Evolutionary conservation across 2,329 filamentous ascomycete genomes (phyloP), one percentile per base, ranked within the genome.

Genomic region (Penicillium sp.): DNA sequence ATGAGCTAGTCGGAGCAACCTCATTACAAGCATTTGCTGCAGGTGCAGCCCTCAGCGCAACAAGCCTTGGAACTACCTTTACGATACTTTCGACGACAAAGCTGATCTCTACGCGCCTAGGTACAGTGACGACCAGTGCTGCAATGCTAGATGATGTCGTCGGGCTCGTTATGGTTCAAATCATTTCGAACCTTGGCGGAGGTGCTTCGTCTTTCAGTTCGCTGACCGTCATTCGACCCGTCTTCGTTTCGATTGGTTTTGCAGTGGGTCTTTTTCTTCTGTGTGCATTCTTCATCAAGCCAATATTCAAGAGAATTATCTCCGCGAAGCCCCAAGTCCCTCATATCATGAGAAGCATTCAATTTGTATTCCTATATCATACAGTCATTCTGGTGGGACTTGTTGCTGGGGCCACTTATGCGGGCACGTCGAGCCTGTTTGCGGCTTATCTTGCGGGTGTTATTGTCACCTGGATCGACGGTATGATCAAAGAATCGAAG

Each of bases 151-250:
- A 54, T 57, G 51, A 65, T 45, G 62, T 65, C 38, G 64, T 67
- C 2, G 88, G 88, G 0, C 73, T 93, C 6, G 82, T 92, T 10
- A 88, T 92, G 82, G 85, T 90, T 0, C 84, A 89, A 59, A 80
- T 93, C 42, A 86, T 94, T 21, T 82, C 86, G 0, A 85, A 85
- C 43, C 74, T 93, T 0, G 79, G 86, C 70, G 49, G 66, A 42
- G 60, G 56, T 42, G 48, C 55, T 3, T 47, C 57, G 8, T 62
- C 61, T 2, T 69, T 80, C 54, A 69, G 57, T 36, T 65, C 70
- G 2, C 57, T 71, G 5, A 78, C 73, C 2, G 68, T 84, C 13
- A 65, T 80, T 15, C 70, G 82, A 31, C 81, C 81, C 0, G 66
- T 84, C 2, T 70, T 78, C 26, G 80, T 80, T 1, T 81, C 79